Evolutionary conservation across 2,329 filamentous ascomycete species (phyloP).

Genomic region (Diaporthe citrichinensis): DNA sequence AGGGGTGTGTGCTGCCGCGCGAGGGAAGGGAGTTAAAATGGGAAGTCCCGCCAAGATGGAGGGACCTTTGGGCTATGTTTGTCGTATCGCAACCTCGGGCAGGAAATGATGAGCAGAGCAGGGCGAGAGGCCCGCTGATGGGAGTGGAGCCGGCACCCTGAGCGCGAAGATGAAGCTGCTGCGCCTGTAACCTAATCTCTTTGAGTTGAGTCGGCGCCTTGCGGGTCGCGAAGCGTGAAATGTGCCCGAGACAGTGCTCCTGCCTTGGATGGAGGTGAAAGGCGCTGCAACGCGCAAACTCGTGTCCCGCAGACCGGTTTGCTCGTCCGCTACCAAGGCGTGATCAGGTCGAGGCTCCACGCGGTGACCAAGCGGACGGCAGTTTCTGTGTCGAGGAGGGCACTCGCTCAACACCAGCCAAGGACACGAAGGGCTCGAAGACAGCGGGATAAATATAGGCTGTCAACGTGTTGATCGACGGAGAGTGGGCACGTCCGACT

Average conservation of each 20-base stretch:
- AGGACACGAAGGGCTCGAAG: not conserved
- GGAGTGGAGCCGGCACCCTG: slow-evolving; percentile 38
- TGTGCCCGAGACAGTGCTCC: slow-evolving; percentile 34
- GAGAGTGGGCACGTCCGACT: slow-evolving; percentile 26
- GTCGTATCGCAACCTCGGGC: slow-evolving; percentile 38
- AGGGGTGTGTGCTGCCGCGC: slow-evolving; percentile 29
- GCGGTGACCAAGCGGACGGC: slow-evolving; percentile 25
- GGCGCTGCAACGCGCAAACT: slow-evolving; percentile 29
- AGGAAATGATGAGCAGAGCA: slow-evolving; percentile 41
- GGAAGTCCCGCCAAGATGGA: slow-evolving; percentile 31
- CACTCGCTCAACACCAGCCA: slow-evolving; percentile 1
- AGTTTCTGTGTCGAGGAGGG: slow-evolving; percentile 7
- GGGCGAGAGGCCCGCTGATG: slow-evolving; percentile 36
- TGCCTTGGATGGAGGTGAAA: not conserved
- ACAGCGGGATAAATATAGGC: slow-evolving; percentile 8
- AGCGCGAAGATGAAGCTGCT: slow-evolving; percentile 38
- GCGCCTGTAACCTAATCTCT: slow-evolving; percentile 38
- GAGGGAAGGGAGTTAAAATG: slow-evolving; percentile 23
- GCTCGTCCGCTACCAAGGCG: slow-evolving; percentile 9
- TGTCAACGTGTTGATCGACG: slow-evolving; percentile 19
- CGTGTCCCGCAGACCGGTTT: not conserved
- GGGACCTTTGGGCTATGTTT: slow-evolving; percentile 39
- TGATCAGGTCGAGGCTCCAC: slow-evolving; percentile 16
- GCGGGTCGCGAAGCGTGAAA: slow-evolving; percentile 25
- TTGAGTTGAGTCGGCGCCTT: slow-evolving; percentile 19